Percentiles rank a stretch among this genome's conserved stretches.
phyloP scores from a whole-genome alignment of 257 asterid species.

The Thymus mandschuricus region DNA sequence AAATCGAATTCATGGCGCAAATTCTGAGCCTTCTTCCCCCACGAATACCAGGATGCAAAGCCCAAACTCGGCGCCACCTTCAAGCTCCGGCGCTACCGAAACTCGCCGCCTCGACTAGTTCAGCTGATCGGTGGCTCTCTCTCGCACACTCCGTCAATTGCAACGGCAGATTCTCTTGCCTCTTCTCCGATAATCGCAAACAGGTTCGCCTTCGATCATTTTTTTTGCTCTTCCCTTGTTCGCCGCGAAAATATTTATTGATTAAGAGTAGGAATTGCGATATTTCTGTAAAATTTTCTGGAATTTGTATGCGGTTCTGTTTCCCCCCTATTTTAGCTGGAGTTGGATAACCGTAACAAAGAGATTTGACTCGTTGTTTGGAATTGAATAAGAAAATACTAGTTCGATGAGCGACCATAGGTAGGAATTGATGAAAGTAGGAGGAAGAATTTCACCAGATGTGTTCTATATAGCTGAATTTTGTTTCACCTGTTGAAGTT shows the following conservation, averaged over 20 bases:
- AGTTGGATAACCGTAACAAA: slow-evolving; percentile 5
- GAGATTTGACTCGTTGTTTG: neutral
- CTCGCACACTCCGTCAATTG: slow-evolving; percentile 47
- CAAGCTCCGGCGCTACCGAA: slow-evolving; percentile 28
- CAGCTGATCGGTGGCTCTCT: slow-evolving; percentile 46
- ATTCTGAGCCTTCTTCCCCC: slow-evolving; percentile 51
- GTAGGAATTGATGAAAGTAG: neutral
- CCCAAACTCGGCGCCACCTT: slow-evolving; percentile 37
- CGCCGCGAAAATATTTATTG: no score
- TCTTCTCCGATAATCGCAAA: slow-evolving; percentile 70
- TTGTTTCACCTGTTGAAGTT: slow-evolving; percentile 6
- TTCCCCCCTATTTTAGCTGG: slow-evolving; percentile 2
- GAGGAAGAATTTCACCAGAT: neutral
- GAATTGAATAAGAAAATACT: neutral
- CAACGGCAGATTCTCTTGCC: slow-evolving; percentile 64
- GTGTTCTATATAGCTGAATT: slow-evolving; percentile 4
- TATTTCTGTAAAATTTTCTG: neutral
- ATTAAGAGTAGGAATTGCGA: neutral
- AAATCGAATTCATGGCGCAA: slow-evolving; percentile 52
- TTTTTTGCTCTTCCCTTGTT: neutral
- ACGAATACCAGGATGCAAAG: slow-evolving; percentile 28
- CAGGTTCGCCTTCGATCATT: slow-evolving; percentile 45
- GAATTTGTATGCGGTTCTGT: neutral
- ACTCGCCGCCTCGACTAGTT: slow-evolving; percentile 26
- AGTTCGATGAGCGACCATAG: neutral